Evolutionary conservation across 2,329 filamentous ascomycete genomes (phyloP), one percentile per base, ranked within the genome.

Genomic region (Mycosphaerella sp.): DNA sequence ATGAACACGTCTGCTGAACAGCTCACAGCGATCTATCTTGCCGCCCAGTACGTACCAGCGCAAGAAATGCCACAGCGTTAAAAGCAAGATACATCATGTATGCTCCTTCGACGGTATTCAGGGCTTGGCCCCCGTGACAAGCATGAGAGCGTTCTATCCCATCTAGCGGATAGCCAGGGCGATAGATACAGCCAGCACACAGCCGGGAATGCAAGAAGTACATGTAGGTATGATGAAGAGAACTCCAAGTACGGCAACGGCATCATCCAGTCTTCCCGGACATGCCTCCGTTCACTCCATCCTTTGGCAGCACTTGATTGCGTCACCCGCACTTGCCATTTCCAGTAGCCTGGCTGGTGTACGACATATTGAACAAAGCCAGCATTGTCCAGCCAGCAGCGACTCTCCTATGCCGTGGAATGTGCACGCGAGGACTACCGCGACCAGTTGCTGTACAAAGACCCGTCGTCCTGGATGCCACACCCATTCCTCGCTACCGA

Each of bases 401-500:
- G 29, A 41, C 6, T 29, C 45, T 17, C 9, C 42, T 39, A 44
- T 44, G 8, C 51, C 44, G 51, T 43, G 55, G 55, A 57, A 54
- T 54, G 55, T 51, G 44, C 47, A 57, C 44, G 46, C 57, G 55
- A 60, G 29, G 31, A 14, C 41, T 53, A 51, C 59, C 50, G 63
- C 55, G 60, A 61, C 48, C 63, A 57, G 62, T 54, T 50, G 38
- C 53, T 48, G 23, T 36, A 60, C 59, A 62, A 62, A 62, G 58
- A 42, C 46, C 5, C 40, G 23, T 23, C 41, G 51, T 53, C 26
- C 49, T 43, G 63, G 55, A 41, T 44, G 29, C 48, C 58, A 59
- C 50, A 57, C 54, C 58, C 59, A 59, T 56, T 58, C 47, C 55
- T 66, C 63, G 59, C 58, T 63, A 65, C 59, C 61, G 49, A 62